Evolutionary conservation across 352 stramenopile genomes (phyloP).

Genomic region (Achlya hypogyna): DNA sequence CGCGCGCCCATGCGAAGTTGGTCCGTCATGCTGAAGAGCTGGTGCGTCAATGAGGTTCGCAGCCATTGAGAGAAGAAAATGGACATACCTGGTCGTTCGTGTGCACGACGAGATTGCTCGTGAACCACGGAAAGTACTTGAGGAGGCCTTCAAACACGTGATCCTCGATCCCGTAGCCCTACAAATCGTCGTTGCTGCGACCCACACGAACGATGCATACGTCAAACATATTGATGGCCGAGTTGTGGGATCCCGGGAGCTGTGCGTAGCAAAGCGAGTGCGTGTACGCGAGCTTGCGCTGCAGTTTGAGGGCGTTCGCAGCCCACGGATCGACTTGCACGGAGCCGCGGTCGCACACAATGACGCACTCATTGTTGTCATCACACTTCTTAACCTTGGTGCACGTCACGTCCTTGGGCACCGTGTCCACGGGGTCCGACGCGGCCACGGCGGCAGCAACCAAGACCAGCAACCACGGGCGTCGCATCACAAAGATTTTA

Average conservation of each 20-base stretch:
- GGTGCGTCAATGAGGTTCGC: neutral
- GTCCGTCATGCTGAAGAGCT: conserved; percentile 65
- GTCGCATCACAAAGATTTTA: neutral
- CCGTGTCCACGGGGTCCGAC: conserved; percentile 18
- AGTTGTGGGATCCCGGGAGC: conserved; percentile 67
- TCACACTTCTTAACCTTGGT: conserved; percentile 43
- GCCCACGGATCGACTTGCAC: conserved; percentile 50
- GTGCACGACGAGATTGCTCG: conserved; percentile 46
- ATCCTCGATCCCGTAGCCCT: conserved; percentile 65
- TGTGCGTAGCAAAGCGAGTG: conserved; percentile 62
- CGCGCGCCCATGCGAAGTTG: conserved; percentile 67
- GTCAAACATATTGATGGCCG: conserved; percentile 33
- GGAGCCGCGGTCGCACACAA: conserved; percentile 49
- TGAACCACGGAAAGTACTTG: conserved; percentile 23
- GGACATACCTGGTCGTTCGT: conserved; percentile 49
- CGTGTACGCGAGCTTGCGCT: conserved; percentile 62
- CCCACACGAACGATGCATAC: neutral
- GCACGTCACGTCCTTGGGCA: conserved; percentile 43
- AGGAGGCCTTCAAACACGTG: conserved; percentile 48
- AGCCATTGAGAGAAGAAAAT: neutral
- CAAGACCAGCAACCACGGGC: neutral
- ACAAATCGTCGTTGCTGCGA: conserved; percentile 17
- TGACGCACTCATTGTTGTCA: conserved; percentile 47
- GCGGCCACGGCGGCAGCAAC: neutral
- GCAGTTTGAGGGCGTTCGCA: conserved; percentile 42